A percentile compares a stretch with the other conserved stretches of the same genome.
phyloP scores from a whole-genome alignment of 345 rosid genomes.

The Carallia brachiata region DNA sequence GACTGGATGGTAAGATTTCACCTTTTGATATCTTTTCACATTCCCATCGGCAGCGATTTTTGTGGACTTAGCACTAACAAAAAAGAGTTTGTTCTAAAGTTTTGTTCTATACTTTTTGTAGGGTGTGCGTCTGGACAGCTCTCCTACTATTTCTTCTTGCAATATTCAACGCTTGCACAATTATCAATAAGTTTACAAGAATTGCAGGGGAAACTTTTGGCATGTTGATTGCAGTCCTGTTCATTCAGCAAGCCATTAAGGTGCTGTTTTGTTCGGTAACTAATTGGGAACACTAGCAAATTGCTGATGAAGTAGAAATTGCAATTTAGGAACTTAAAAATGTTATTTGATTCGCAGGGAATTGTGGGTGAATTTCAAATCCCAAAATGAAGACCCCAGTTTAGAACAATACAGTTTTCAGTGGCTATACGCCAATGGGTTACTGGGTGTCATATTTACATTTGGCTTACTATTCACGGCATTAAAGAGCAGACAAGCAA shows the following conservation, averaged over 20 bases:
- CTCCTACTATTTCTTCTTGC: constrained; percentile 32
- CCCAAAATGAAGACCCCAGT: constrained; percentile 8
- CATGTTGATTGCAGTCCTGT: constrained; percentile 42
- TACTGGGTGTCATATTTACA: constrained; percentile 38
- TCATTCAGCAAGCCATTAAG: constrained; percentile 40
- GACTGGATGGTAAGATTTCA: constrained; percentile 38
- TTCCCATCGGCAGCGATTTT: background rate
- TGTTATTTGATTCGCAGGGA: constrained; percentile 23
- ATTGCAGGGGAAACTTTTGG: constrained; percentile 42
- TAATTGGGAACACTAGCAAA: background rate
- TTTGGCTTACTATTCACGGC: constrained; percentile 34
- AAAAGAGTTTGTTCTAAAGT: background rate
- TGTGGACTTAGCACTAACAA: no score
- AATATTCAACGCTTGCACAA: constrained; percentile 35
- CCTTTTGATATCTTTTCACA: background rate
- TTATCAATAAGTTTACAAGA: constrained; percentile 38
- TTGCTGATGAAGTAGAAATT: background rate
- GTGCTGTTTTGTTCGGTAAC: background rate
- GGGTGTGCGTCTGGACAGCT: constrained; percentile 44
- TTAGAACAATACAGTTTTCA: constrained; percentile 20
- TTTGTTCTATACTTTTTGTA: constrained; percentile 4
- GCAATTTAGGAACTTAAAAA: background rate
- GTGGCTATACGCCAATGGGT: constrained; percentile 43
- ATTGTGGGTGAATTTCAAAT: constrained; percentile 31
- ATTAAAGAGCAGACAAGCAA: constrained; percentile 34